Evolutionary conservation across 1,284 basidiomycete species (phyloP), one percentile per base, ranked within the genome.

Genomic region (Gymnopus androsaceus): DNA sequence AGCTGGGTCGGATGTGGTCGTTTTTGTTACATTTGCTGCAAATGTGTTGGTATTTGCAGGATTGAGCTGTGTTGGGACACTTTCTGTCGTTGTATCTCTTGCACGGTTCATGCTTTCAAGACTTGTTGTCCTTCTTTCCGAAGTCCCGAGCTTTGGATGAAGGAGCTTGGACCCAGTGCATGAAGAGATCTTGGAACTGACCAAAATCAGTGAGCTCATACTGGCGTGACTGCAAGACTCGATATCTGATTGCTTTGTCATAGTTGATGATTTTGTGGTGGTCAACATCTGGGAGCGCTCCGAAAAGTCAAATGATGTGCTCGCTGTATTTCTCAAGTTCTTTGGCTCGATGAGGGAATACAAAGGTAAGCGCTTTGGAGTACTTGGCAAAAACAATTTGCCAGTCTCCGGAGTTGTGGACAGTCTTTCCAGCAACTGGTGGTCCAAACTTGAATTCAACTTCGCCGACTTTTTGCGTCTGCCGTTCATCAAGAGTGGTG

Each of bases 251-350:
- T 21, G 48, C 48, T 12, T 25, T 37, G 48, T 50, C 36, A n/a
- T 50, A 50, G 19, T 50, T 50, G 48, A 50, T 37, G 21, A 50
- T 36, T 5, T 36, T 37, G 36, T n/a, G 12, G 36, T 50, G 48
- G 3, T 27, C 7, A 27, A 21, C 25, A 4, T 7, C 14, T 3
- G 19, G 21, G 11, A 19, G 19, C 8, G 34, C n/a, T 17, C 12
- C 5, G 48, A 50, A 50, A 15, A 50, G 48, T 6, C 33, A 5
- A 14, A 6, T 27, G 36, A 50, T 50, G 23, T 50, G 33, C 5
- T n/a, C n/a, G n/a, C n/a, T n/a, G n/a, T n/a, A n/a, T n/a, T n/a
- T n/a, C n/a, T n/a, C n/a, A n/a, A n/a, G 48, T 21, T 50, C 36
- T 14, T 4, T 3, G 3, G 4, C 36, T 25, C 48, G 19, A 21